Conservation (phyloP, 2,329 filamentous ascomycete genomes). For the Aspergillus texensis region DNA sequence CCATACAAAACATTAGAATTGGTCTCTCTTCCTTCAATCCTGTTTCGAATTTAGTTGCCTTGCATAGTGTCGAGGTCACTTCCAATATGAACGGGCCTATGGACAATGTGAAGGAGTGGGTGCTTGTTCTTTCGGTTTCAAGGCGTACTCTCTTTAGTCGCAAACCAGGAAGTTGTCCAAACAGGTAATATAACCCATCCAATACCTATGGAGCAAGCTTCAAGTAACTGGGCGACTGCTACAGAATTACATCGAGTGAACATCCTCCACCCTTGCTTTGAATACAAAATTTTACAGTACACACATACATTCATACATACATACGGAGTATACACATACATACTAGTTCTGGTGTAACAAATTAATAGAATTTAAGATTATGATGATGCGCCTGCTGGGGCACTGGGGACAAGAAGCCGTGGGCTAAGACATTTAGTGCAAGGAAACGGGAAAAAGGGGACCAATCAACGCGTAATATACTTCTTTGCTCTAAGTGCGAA, state of each 20-base stretch:
- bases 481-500: slow-evolving; percentile 18
- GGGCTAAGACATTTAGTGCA: slow-evolving; percentile 4
- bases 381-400: slow-evolving; percentile 1
- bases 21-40: neutral
- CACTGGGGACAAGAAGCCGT: neutral
- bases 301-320: neutral
- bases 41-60: neutral
- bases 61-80: neutral
- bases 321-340: too few species aligned
- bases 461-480: neutral
- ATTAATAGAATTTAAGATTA: slow-evolving; percentile 5
- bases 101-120: neutral
- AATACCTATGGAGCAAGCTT: neutral
- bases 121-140: neutral
- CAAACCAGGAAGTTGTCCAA: neutral
- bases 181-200: neutral
- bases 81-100: neutral
- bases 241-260: neutral
- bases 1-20: neutral
- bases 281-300: neutral
- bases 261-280: neutral
- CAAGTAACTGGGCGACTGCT: neutral
- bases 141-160: neutral
- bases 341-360: neutral
- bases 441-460: slow-evolving; percentile 1